A percentile compares a stretch with the other conserved stretches of the same genome.
Conservation (phyloP, 352 stramenopile species). For the Globisporangium polare region DNA sequence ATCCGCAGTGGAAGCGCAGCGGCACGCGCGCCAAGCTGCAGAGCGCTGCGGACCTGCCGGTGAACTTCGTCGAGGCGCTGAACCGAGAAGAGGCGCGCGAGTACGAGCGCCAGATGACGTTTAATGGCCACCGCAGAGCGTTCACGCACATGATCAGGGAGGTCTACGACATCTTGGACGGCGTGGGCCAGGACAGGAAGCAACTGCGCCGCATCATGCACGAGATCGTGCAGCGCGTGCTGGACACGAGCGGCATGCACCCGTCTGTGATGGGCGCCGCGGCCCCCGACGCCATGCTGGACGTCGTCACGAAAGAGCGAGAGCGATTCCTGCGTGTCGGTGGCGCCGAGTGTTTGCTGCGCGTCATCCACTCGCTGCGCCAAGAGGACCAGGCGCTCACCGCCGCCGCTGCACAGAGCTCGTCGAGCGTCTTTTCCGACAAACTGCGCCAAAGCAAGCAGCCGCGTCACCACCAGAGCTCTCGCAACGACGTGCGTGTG, state of each 20-base stretch:
- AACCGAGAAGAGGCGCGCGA: constrained; percentile 39
- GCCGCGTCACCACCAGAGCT: constrained; percentile 23
- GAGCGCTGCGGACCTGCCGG: constrained; percentile 54
- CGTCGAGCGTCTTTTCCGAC: constrained; percentile 35
- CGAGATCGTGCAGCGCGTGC: constrained; percentile 64
- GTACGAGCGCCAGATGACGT: constrained; percentile 40
- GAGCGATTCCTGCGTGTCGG: constrained; percentile 70
- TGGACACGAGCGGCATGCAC: constrained; percentile 63
- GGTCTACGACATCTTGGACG: constrained; percentile 60
- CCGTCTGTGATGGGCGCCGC: constrained; percentile 12
- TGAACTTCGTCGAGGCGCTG: constrained; percentile 37
- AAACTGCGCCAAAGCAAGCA: constrained; percentile 19
- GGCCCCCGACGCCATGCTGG: constrained; percentile 21
- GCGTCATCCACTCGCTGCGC: constrained; percentile 64
- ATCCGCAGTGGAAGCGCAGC: constrained; percentile 34
- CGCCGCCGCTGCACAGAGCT: constrained; percentile 16
- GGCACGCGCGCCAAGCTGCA: constrained; percentile 32
- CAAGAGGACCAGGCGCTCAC: constrained; percentile 37
- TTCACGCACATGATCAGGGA: constrained; percentile 59
- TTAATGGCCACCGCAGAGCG: constrained; percentile 43
- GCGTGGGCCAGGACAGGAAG: constrained; percentile 41
- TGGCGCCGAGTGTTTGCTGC: constrained; percentile 69
- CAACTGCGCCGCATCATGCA: constrained; percentile 57
- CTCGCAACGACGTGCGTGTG: constrained; percentile 47
- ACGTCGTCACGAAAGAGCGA: constrained; percentile 44